A percentile compares a stretch with the other conserved stretches of the same genome.
Conservation (phyloP, 2,329 filamentous ascomycete genomes). For the Passalora sequoiae region DNA sequence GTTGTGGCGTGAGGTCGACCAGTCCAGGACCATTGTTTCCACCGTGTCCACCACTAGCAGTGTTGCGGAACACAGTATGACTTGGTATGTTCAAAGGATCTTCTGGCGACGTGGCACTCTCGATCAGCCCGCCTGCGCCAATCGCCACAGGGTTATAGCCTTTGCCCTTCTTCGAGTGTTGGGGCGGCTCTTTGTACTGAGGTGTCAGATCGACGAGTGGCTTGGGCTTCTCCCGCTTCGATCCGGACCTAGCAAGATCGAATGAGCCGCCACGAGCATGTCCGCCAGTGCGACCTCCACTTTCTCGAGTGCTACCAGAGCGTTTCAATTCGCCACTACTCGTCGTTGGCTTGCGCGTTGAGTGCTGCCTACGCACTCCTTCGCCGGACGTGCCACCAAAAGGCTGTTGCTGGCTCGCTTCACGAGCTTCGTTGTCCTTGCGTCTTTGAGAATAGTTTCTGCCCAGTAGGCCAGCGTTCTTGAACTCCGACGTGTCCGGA, state of each 20-base stretch:
- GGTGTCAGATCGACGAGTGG: conserved; percentile 66
- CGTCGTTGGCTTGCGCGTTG: conserved; percentile 12
- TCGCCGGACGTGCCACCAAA: conserved; percentile 38
- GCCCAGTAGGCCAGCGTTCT: conserved; percentile 45
- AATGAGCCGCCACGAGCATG: conserved; percentile 27
- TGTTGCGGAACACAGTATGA: conserved; percentile 42
- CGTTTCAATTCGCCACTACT: conserved; percentile 19
- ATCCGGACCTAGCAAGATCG: conserved; percentile 44
- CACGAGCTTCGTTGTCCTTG: conserved; percentile 36
- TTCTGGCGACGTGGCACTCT: conserved; percentile 43
- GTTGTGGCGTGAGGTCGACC: conserved; percentile 15
- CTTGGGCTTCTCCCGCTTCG: conserved; percentile 44
- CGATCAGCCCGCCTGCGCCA: conserved; percentile 40
- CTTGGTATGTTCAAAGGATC: conserved; percentile 39
- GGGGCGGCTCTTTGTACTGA: conserved; percentile 58
- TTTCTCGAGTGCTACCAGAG: conserved; percentile 15
- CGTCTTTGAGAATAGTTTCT: conserved; percentile 47
- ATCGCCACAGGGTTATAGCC: conserved; percentile 39
- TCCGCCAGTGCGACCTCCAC: conserved; percentile 8
- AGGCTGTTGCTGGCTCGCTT: conserved; percentile 35
- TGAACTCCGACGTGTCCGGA: conserved; percentile 38
- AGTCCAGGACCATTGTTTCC: conserved; percentile 10
- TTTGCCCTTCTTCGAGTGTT: conserved; percentile 51
- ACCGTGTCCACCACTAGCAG: conserved; percentile 5
- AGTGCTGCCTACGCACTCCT: conserved; percentile 13